Base-by-base conservation (phyloP, 306 rosid species). In the Prunus fruticosa region DNA sequence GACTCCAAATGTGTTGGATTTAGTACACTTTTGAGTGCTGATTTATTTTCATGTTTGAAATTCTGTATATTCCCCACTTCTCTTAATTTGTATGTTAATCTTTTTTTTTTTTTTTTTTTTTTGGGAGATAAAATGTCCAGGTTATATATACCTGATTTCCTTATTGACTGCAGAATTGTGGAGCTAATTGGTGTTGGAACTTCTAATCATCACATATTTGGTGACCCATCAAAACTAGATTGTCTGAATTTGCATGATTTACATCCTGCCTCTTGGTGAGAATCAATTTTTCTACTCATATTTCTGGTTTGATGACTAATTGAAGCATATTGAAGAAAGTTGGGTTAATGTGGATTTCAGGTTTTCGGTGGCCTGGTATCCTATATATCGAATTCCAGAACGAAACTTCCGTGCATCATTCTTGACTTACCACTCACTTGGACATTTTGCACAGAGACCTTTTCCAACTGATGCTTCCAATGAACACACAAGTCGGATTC, bases 291-390 rank as follows among this genome's bases (percentile, higher is more conserved):
- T 1, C 30, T 60, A 20, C 34, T 68, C 13, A 20, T 25, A 0
- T 12, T 56, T 67, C 56, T 68, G 20, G 18, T 45, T 57, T 28
- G 12, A 47, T 16, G 22, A 34, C 64, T 34, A 15, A 71, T 51
- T 30, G 23, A 23, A 16, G 20, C 38, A 30, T 62, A 34, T 11
- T 61, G 13, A 27, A 34, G 58, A 69, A 60, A 2, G n/a, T 64
- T 64, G 27, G 25, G 49, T 60, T 10, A 32, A 22, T 73, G 46
- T 51, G 71, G 71, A 61, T 69, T 56, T 62, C 71, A 51, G 76
- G 81, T 71, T 78, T 51, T 71, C 81, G 1, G 81, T 78, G 76
- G 76, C 81, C 64, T 62, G 46, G 76, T 78, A 78, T 62, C 81
- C 81, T 2, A 70, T 78, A 61, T 78, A 78, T 62, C 76, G 32